Conservation (phyloP, 177 flowering plant genomes). For the Tripterygium wilfordii region DNA sequence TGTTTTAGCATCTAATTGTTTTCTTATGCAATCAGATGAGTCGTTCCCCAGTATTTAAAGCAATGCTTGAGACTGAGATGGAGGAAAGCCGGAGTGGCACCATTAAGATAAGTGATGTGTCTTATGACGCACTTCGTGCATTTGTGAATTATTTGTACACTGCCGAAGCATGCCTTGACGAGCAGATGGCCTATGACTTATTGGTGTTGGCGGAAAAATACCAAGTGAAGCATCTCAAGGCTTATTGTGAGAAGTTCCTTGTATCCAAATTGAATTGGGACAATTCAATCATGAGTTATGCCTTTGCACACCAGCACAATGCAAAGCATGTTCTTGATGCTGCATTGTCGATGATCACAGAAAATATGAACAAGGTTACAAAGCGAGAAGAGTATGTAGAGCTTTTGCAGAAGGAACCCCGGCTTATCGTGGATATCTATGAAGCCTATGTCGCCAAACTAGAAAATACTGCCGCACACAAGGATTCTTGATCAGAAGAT, state of each 20-base stretch:
- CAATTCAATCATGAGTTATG: constrained; percentile 52
- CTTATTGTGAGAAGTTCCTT: constrained; percentile 69
- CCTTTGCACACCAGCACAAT: constrained; percentile 84
- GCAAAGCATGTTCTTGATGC: constrained; percentile 61
- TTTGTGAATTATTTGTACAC: constrained; percentile 77
- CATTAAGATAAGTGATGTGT: constrained; percentile 68
- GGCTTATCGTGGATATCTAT: constrained; percentile 73
- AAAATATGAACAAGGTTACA: constrained; percentile 73
- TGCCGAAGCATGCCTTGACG: constrained; percentile 77
- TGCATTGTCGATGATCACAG: constrained; percentile 51
- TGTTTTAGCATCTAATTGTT: no score
- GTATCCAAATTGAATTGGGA: constrained; percentile 68
- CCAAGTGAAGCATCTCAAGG: constrained; percentile 79
- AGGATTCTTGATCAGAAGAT: constrained; percentile 21
- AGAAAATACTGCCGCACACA: constrained; percentile 54
- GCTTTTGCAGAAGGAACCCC: constrained; percentile 78
- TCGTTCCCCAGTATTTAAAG: constrained; percentile 86
- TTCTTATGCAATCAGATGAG: constrained; percentile 37
- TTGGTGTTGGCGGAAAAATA: constrained; percentile 79
- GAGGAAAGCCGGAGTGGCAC: constrained; percentile 81
- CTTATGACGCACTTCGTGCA: constrained; percentile 64
- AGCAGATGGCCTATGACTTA: constrained; percentile 69
- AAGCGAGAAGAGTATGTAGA: constrained; percentile 63
- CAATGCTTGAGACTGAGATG: constrained; percentile 92
- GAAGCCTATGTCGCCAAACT: constrained; percentile 79